Conservation (phyloP, 345 rosid genomes). For the Ricinus communis region DNA sequence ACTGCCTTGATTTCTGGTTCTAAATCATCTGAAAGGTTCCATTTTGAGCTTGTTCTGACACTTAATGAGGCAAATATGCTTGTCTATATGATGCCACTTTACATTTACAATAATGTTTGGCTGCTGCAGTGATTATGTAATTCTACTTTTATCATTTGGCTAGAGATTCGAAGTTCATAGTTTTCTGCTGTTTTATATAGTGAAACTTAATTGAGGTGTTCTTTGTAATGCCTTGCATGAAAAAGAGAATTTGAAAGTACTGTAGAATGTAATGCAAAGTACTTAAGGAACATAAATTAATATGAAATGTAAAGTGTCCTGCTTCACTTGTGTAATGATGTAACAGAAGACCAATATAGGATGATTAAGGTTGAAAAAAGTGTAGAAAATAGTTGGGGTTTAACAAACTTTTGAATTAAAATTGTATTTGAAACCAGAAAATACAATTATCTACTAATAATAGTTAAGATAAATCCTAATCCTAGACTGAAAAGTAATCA, state of each 20-base stretch:
- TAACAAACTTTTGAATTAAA: too few relatives aligned
- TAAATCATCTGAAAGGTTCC: constrained; percentile 78
- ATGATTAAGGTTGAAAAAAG: too few relatives aligned
- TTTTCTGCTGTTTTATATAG: background rate
- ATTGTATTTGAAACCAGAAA: too few relatives aligned
- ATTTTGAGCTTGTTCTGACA: constrained; percentile 6
- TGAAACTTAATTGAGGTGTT: background rate
- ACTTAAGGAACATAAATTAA: background rate
- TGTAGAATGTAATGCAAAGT: background rate
- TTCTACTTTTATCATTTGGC: background rate
- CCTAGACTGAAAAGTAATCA: too few relatives aligned
- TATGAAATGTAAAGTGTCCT: background rate
- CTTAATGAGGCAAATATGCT: background rate
- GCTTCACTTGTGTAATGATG: too few relatives aligned
- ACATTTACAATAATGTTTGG: background rate
- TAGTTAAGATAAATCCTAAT: too few relatives aligned
- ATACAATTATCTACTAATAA: too few relatives aligned
- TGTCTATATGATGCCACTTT: background rate
- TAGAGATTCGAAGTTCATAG: background rate
- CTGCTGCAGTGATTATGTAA: background rate
- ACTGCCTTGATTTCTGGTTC: constrained; percentile 56
- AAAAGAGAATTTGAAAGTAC: background rate
- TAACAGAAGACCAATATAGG: too few relatives aligned
- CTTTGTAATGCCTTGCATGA: too few relatives aligned
- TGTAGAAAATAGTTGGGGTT: too few relatives aligned